phyloP scores from a whole-genome alignment of 2,329 filamentous ascomycete species.

The Diaporthe sp. region DNA sequence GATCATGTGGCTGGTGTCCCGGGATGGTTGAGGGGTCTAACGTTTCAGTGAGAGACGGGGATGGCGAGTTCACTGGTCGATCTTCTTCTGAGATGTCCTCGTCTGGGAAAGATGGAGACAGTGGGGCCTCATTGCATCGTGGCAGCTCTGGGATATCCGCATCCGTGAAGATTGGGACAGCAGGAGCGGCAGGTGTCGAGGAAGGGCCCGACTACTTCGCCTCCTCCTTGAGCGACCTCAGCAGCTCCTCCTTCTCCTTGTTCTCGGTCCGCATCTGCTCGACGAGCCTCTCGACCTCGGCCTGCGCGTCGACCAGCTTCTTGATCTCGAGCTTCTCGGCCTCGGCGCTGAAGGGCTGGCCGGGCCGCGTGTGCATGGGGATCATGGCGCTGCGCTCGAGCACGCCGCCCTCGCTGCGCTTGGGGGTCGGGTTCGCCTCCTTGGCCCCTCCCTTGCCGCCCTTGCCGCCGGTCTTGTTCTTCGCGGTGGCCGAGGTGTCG shows the following conservation, averaged over 20 bases:
- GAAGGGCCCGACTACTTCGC: constrained; percentile 45
- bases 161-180: neutral
- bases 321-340: constrained; percentile 75
- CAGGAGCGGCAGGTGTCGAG: constrained; percentile 1
- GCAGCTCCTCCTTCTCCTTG: constrained; percentile 73
- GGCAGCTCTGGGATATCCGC: neutral
- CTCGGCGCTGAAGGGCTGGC: constrained; percentile 80
- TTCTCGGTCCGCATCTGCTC: constrained; percentile 71
- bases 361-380: constrained; percentile 75
- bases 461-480: constrained; percentile 50
- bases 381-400: constrained; percentile 81
- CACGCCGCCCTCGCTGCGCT: constrained; percentile 63
- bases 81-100: neutral
- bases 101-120: neutral
- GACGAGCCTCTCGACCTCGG: constrained; percentile 73
- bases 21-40: no score
- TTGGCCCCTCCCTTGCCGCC: constrained; percentile 65
- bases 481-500: constrained; percentile 27
- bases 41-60: no score
- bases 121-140: neutral
- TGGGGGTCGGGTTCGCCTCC: constrained; percentile 52
- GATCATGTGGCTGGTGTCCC: no score
- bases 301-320: constrained; percentile 73
- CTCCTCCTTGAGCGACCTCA: constrained; percentile 72
- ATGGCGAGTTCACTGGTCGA: no score